Evolutionary conservation across 2,329 filamentous ascomycete genomes (phyloP).

Genomic region (Podosphaera xanthii): DNA sequence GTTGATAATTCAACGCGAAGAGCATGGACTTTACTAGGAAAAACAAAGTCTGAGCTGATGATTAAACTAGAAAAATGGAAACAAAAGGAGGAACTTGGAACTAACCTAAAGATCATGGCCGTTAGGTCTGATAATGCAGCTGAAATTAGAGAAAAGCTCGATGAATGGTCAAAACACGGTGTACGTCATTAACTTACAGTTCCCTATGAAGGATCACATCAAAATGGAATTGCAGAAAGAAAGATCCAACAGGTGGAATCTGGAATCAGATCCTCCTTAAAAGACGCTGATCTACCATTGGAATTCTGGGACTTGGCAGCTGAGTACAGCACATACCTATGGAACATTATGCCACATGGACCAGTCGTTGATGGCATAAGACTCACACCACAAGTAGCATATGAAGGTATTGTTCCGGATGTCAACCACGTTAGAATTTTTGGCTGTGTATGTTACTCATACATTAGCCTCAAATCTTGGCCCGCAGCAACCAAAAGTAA

Average conservation of each 20-base stretch:
- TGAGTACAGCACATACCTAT: neutral
- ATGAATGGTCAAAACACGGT: neutral
- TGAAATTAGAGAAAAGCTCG: neutral
- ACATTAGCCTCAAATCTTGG: neutral
- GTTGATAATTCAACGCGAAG: neutral
- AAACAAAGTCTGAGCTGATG: neutral
- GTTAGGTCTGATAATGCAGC: neutral
- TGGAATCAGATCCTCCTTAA: neutral
- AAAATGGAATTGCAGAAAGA: neutral
- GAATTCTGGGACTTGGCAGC: neutral
- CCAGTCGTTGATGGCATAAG: neutral
- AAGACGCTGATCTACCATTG: neutral
- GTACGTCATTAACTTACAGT: neutral
- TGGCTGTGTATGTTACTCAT: neutral
- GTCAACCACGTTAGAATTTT: neutral
- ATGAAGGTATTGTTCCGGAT: neutral
- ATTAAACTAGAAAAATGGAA: neutral
- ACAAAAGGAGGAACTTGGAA: neutral
- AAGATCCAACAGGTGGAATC: neutral
- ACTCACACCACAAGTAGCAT: neutral
- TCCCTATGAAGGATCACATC: neutral
- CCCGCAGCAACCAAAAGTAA: neutral
- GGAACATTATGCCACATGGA: neutral
- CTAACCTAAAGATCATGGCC: neutral
- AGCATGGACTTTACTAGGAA: neutral